These are phyloP conservation scores for Ramichloridium luteum DNA, from an alignment of 2,329 filamentous ascomycete genomes.

Conservation along the genomic window DNA sequence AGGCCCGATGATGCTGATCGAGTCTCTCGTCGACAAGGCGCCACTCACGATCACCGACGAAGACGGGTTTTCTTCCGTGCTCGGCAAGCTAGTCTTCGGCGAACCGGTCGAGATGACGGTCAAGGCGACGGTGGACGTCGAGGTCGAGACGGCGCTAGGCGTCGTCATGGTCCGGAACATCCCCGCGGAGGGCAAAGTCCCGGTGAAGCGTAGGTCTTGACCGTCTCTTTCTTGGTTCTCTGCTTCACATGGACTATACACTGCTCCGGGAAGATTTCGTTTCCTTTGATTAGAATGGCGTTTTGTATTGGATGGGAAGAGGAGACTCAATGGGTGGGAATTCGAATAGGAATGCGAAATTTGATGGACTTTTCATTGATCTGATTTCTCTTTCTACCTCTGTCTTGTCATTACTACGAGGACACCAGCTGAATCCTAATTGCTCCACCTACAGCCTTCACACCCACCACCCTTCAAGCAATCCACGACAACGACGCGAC, in stretches of 20 bases:
- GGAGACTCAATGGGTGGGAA: no score
- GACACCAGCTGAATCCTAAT: no score
- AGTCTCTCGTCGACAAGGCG: conserved; percentile 63
- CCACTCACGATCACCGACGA: conserved; percentile 74
- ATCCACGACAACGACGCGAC: no score
- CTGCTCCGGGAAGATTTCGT: neutral
- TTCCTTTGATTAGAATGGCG: neutral
- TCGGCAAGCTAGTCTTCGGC: conserved; percentile 71
- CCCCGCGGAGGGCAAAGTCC: conserved; percentile 70
- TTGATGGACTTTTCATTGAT: no score
- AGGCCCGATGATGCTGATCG: conserved; percentile 55
- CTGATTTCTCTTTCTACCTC: no score
- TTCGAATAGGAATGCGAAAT: no score
- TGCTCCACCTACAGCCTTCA: no score
- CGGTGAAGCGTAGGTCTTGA: conserved; percentile 76
- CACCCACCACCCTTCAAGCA: no score
- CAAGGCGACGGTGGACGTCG: conserved; percentile 68
- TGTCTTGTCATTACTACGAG: no score
- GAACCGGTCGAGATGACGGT: conserved; percentile 55
- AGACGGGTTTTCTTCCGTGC: conserved; percentile 64
- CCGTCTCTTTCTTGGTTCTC: conserved; percentile 7
- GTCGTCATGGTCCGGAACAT: conserved; percentile 70
- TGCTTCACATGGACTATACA: neutral
- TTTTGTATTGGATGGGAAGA: neutral
- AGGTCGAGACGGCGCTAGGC: conserved; percentile 70